Conservation (phyloP, 2,329 filamentous ascomycete genomes). For the Sarocladiaceae sp. region DNA sequence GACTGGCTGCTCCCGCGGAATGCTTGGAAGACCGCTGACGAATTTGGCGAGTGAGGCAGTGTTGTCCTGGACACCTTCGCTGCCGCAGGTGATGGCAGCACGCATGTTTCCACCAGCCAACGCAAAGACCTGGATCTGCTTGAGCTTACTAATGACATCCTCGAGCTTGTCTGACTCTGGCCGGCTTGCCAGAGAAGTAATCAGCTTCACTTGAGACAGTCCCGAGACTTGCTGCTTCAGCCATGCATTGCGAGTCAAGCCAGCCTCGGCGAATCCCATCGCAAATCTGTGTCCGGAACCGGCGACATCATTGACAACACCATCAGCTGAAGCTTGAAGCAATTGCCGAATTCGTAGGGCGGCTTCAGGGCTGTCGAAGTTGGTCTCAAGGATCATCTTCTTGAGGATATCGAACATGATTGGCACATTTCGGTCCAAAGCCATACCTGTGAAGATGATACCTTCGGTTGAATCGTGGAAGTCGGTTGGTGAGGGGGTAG, state of each 20-base stretch:
- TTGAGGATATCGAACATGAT: slow-evolving; percentile 86
- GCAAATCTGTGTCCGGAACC: slow-evolving; percentile 87
- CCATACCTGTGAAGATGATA: slow-evolving; percentile 78
- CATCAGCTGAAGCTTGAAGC: slow-evolving; percentile 80
- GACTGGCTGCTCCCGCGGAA: slow-evolving; percentile 41
- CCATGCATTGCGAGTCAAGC: slow-evolving; percentile 67
- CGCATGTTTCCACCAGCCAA: slow-evolving; percentile 68
- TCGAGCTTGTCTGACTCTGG: slow-evolving; percentile 64
- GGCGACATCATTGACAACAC: slow-evolving; percentile 86
- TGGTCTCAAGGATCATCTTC: slow-evolving; percentile 76
- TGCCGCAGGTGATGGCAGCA: slow-evolving; percentile 79
- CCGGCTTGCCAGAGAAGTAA: slow-evolving; percentile 72
- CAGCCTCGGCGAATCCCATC: slow-evolving; percentile 76
- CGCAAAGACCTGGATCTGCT: slow-evolving; percentile 76
- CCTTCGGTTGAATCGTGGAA: slow-evolving; percentile 73
- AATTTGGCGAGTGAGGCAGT: slow-evolving; percentile 68
- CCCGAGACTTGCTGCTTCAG: slow-evolving; percentile 82
- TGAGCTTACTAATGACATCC: slow-evolving; percentile 78
- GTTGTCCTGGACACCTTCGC: slow-evolving; percentile 67
- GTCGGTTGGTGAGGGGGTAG: slow-evolving; percentile 72
- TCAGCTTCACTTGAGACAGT: slow-evolving; percentile 83
- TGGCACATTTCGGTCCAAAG: slow-evolving; percentile 83
- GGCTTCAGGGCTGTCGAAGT: slow-evolving; percentile 82
- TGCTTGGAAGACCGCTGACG: slow-evolving; percentile 37
- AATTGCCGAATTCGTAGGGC: slow-evolving; percentile 81